phyloP scores from a whole-genome alignment of 352 stramenopile species.

The Phytophthora sojae region DNA sequence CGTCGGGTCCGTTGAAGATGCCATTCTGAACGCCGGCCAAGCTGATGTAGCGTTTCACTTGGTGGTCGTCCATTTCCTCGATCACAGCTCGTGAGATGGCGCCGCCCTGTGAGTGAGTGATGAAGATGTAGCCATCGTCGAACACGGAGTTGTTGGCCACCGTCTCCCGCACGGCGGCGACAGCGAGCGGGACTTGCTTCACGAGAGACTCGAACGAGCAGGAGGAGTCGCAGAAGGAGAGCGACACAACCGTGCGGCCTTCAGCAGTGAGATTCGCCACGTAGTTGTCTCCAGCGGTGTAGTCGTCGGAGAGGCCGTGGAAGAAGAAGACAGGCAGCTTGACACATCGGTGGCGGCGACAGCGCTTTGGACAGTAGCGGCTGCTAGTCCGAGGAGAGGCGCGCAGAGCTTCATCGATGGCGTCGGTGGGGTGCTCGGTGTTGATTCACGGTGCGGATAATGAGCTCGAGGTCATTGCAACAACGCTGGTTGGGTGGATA shows the following conservation, averaged over 20 bases:
- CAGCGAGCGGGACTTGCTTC: conserved; percentile 38
- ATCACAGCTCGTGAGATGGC: conserved; percentile 47
- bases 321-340: background rate
- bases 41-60: conserved; percentile 46
- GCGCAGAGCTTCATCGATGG: too few species aligned
- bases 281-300: background rate
- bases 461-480: too few species aligned
- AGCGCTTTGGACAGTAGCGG: background rate
- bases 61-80: conserved; percentile 61
- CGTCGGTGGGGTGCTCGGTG: too few species aligned
- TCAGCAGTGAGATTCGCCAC: conserved; percentile 11
- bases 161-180: conserved; percentile 37
- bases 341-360: background rate
- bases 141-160: conserved; percentile 16
- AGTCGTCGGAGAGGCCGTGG: background rate
- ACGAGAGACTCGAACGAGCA: conserved; percentile 39
- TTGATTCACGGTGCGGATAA: too few species aligned
- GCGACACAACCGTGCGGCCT: conserved; percentile 15
- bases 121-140: conserved; percentile 29
- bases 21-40: conserved; percentile 49
- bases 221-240: conserved; percentile 38
- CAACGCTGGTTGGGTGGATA: too few species aligned
- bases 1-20: conserved; percentile 47
- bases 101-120: conserved; percentile 45
- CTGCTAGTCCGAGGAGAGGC: background rate